Conservation (phyloP, 495 filamentous ascomycete genomes). For the Neurospora sp. region DNA sequence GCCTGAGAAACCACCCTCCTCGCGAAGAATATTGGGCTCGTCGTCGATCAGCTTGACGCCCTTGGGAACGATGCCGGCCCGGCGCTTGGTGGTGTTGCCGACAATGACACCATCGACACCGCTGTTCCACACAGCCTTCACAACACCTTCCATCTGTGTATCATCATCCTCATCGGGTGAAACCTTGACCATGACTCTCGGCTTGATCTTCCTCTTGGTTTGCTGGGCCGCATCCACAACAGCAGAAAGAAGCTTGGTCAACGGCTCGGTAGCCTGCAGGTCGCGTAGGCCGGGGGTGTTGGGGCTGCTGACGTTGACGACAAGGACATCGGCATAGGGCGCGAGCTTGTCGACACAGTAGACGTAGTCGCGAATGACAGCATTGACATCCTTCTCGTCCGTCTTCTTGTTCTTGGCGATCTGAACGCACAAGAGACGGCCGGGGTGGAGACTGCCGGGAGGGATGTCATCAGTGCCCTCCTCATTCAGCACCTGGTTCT, state of each 20-base stretch:
- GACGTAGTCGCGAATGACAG: conserved; percentile 76
- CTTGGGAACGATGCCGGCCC: conserved; percentile 56
- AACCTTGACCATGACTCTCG: conserved; percentile 92
- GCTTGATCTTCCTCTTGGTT: conserved; percentile 59
- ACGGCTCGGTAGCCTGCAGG: conserved; percentile 69
- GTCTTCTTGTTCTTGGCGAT: conserved; percentile 95
- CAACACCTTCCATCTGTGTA: conserved; percentile 75
- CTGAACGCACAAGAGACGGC: conserved; percentile 79
- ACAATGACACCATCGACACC: conserved; percentile 93
- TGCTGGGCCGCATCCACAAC: conserved; percentile 68
- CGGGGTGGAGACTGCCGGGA: conserved; percentile 64
- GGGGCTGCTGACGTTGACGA: conserved; percentile 93
- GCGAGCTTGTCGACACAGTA: conserved; percentile 74
- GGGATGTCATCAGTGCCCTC: conserved; percentile 46
- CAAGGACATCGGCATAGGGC: conserved; percentile 82
- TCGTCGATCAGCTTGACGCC: conserved; percentile 51
- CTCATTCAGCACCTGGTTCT: conserved; percentile 63
- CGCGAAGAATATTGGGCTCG: conserved; percentile 56
- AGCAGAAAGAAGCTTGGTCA: conserved; percentile 67
- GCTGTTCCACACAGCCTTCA: conserved; percentile 69
- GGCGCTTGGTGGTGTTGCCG: conserved; percentile 88
- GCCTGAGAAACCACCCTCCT: conserved; percentile 84
- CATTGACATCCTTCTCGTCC: conserved; percentile 69
- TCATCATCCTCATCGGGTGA: conserved; percentile 86
- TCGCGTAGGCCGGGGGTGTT: conserved; percentile 86